Evolutionary conservation across 495 filamentous ascomycete genomes (phyloP).

Genomic region (Chaetomium tenue): DNA sequence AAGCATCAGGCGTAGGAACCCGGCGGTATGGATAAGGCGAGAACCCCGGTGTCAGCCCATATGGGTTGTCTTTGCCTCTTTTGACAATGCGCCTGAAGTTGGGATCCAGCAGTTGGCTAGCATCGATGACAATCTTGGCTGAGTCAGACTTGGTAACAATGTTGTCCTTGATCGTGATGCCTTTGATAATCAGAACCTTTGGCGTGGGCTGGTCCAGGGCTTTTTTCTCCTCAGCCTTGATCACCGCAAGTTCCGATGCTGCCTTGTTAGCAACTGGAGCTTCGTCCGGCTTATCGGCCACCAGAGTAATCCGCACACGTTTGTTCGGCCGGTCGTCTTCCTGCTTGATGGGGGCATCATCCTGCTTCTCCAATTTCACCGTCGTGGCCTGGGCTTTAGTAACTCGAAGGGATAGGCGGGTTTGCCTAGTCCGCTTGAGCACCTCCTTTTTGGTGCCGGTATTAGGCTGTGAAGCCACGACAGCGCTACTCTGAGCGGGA

Average conservation of each 20-base stretch:
- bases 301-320: not conserved
- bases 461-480: not conserved
- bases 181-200: constrained; percentile 20
- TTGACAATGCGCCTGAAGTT: constrained; percentile 31
- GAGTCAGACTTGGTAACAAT: constrained; percentile 1
- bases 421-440: not conserved
- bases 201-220: not conserved
- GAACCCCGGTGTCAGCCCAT: constrained; percentile 48
- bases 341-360: not conserved
- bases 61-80: constrained; percentile 44
- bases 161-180: constrained; percentile 17
- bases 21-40: constrained; percentile 68
- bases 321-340: constrained; percentile 1
- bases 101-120: constrained; percentile 25
- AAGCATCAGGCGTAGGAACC: constrained; percentile 69
- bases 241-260: not conserved
- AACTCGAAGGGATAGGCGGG: constrained; percentile 3
- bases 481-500: not conserved
- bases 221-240: constrained; percentile 17
- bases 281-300: not conserved
- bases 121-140: constrained; percentile 21
- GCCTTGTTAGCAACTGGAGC: not conserved
- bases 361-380: not conserved
- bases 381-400: not conserved
- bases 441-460: not conserved